phyloP scores from a whole-genome alignment of 139 green algal genomes.

The Chlamydomonas urium region DNA sequence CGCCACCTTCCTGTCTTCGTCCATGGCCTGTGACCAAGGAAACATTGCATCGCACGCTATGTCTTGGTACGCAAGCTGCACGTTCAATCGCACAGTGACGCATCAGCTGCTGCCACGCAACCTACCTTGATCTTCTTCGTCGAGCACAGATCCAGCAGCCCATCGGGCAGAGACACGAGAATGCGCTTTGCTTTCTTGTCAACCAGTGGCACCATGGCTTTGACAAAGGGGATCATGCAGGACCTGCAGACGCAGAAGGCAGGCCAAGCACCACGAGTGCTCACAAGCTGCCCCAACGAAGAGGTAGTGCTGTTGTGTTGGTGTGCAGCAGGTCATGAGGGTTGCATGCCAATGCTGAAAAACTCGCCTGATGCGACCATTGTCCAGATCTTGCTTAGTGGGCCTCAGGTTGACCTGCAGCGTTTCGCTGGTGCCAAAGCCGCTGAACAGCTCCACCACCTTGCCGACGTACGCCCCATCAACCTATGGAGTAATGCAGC shows the following conservation, averaged over 20 bases:
- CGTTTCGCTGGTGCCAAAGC: slow-evolving; percentile 39
- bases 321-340: not conserved
- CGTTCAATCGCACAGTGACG: not conserved
- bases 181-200: slow-evolving; percentile 18
- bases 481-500: not conserved
- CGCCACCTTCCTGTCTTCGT: no score
- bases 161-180: slow-evolving; percentile 31
- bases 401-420: slow-evolving; percentile 29
- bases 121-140: slow-evolving; percentile 9
- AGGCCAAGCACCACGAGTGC: not conserved
- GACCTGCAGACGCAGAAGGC: slow-evolving; percentile 16
- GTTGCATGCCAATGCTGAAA: not conserved
- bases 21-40: no score
- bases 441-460: slow-evolving; percentile 37
- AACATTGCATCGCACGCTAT: no score
- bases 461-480: slow-evolving; percentile 19
- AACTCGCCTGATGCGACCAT: slow-evolving; percentile 22
- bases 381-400: slow-evolving; percentile 22
- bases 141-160: slow-evolving; percentile 32
- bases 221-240: slow-evolving; percentile 39
- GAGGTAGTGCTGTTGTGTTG: not conserved
- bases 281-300: not conserved
- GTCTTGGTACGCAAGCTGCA: not conserved
- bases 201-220: slow-evolving; percentile 35
- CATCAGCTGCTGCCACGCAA: no score